Evolutionary conservation across 140 eudicot genomes (phyloP).

Genomic region (Ambrosia hybrid): DNA sequence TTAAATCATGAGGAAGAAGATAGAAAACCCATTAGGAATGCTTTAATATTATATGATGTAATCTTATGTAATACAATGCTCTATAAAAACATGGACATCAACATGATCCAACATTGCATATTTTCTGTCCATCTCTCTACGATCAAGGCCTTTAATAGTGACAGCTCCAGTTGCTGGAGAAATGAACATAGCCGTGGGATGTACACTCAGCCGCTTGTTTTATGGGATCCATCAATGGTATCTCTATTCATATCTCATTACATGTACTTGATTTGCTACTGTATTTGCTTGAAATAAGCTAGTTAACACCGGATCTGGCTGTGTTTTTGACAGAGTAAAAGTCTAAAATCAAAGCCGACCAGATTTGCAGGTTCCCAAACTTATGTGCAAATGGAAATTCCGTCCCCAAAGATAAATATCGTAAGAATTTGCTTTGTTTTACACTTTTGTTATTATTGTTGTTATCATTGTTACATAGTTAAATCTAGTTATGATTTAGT

Average conservation of each 20-base stretch:
- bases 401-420: background rate
- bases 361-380: slow-evolving; percentile 2
- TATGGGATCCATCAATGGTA: slow-evolving; percentile 8
- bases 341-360: slow-evolving; percentile 6
- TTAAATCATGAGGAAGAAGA: no score
- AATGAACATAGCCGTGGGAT: background rate
- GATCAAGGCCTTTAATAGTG: slow-evolving; percentile 2
- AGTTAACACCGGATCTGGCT: slow-evolving; percentile 3
- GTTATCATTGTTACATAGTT: no score
- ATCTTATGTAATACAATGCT: no score
- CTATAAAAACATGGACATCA: no score
- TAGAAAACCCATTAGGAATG: no score
- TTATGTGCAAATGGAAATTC: background rate
- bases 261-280: background rate
- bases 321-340: slow-evolving; percentile 13
- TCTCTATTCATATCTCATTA: background rate
- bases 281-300: background rate
- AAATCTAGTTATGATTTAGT: no score
- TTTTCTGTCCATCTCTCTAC: background rate
- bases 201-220: background rate
- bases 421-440: slow-evolving; percentile 23
- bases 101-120: no score
- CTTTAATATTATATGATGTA: no score
- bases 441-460: background rate
- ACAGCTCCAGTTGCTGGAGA: slow-evolving; percentile 3